Evolutionary conservation across 2,329 filamentous ascomycete species (phyloP).

Genomic region (Amauroascus niger): DNA sequence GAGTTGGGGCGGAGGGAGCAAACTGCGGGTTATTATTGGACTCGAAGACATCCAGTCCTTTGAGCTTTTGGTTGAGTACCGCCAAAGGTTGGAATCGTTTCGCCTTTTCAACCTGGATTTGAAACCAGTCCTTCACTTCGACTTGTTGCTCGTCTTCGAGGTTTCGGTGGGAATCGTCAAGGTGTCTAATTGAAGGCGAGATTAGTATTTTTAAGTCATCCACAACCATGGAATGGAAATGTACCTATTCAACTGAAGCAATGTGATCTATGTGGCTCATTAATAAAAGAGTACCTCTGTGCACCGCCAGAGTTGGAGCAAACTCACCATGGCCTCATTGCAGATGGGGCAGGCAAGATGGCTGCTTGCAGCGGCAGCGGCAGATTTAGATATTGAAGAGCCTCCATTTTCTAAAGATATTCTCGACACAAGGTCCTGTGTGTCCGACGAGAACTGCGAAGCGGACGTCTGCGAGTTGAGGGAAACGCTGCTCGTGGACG

Average conservation of each 20-base stretch:
- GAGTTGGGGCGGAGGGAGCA: constrained; percentile 29
- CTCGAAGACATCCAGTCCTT: constrained; percentile 86
- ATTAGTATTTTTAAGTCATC: constrained; percentile 9
- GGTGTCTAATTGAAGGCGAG: constrained; percentile 45
- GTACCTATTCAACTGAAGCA: constrained; percentile 80
- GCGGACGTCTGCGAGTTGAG: constrained; percentile 65
- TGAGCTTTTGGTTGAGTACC: constrained; percentile 84
- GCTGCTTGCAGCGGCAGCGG: constrained; percentile 49
- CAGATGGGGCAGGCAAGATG: constrained; percentile 93
- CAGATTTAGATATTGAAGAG: constrained; percentile 35
- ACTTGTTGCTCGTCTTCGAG: constrained; percentile 81
- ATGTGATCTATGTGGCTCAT: constrained; percentile 55
- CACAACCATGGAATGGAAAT: constrained; percentile 4
- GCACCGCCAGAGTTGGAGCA: constrained; percentile 1
- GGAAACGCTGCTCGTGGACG: constrained; percentile 64
- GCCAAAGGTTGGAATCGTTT: constrained; percentile 88
- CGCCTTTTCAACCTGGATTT: constrained; percentile 84
- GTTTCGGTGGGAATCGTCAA: constrained; percentile 85
- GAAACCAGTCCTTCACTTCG: constrained; percentile 95
- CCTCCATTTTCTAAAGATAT: constrained; percentile 60
- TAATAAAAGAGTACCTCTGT: background rate
- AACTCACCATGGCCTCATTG: constrained; percentile 83
- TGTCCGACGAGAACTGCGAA: constrained; percentile 59
- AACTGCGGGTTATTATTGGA: constrained; percentile 61
- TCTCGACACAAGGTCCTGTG: constrained; percentile 70